Conservation (phyloP, 495 filamentous ascomycete genomes). For the Aspergillus funiculosus region DNA sequence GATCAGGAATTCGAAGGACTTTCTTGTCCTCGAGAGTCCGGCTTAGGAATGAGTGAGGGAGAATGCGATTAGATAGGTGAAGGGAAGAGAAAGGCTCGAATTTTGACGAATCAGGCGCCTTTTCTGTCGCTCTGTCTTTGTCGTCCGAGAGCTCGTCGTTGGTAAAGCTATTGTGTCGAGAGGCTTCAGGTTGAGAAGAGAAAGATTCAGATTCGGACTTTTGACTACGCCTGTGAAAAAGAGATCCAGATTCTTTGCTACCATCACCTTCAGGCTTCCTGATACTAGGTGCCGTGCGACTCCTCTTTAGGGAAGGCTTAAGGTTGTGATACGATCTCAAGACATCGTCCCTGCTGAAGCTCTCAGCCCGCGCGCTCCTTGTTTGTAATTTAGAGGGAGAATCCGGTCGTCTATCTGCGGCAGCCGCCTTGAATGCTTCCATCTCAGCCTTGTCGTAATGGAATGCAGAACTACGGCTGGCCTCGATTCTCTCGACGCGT, state of each 20-base stretch:
- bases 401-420: slow-evolving; percentile 37
- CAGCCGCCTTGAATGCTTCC: slow-evolving; percentile 57
- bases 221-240: slow-evolving; percentile 23
- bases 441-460: slow-evolving; percentile 59
- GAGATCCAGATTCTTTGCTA: slow-evolving; percentile 18
- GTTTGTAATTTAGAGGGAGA: slow-evolving; percentile 37
- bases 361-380: slow-evolving; percentile 40
- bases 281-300: slow-evolving; percentile 46
- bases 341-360: slow-evolving; percentile 60
- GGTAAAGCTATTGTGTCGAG: slow-evolving; percentile 12
- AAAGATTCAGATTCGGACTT: slow-evolving; percentile 30
- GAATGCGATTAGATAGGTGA: slow-evolving; percentile 78
- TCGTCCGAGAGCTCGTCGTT: slow-evolving; percentile 13
- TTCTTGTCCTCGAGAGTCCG: slow-evolving; percentile 72
- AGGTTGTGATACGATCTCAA: slow-evolving; percentile 40
- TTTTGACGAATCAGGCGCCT: slow-evolving; percentile 38
- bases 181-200: slow-evolving; percentile 12
- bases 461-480: slow-evolving; percentile 67
- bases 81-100: slow-evolving; percentile 84
- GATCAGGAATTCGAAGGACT: slow-evolving; percentile 70
- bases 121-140: slow-evolving; percentile 14
- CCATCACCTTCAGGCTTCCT: slow-evolving; percentile 23
- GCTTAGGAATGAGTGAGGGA: slow-evolving; percentile 71
- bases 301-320: slow-evolving; percentile 40
- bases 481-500: slow-evolving; percentile 49